Conservation (phyloP, 768 basidiomycete species). For the Tulasnella sp. region DNA sequence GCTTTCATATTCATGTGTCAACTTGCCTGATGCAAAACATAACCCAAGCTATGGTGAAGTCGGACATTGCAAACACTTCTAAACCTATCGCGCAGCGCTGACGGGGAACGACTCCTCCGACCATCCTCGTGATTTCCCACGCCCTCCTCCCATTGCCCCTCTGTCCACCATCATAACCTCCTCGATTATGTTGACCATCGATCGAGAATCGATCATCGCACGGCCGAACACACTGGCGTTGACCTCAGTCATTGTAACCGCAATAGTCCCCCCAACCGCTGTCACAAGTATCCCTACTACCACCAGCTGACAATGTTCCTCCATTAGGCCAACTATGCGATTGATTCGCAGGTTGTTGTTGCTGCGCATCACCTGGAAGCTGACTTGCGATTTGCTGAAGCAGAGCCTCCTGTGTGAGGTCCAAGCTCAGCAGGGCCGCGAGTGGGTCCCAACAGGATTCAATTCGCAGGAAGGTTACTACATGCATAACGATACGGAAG, state of each 20-base stretch:
- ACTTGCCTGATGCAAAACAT: too few relatives aligned
- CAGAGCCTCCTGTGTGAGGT: slow-evolving; percentile 51
- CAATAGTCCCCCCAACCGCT: slow-evolving; percentile 44
- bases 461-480: too few relatives aligned
- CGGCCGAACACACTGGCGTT: slow-evolving; percentile 14
- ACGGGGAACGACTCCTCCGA: too few relatives aligned
- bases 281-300: slow-evolving; percentile 17
- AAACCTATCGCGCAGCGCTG: too few relatives aligned
- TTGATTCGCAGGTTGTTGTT: slow-evolving; percentile 20
- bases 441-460: too few relatives aligned
- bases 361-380: slow-evolving; percentile 1
- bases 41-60: too few relatives aligned
- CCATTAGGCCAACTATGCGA: slow-evolving; percentile 26
- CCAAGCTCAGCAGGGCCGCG: slow-evolving; percentile 24
- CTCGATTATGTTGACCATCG: slow-evolving; percentile 35
- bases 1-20: too few relatives aligned
- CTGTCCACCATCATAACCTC: slow-evolving; percentile 60
- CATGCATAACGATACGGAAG: neutral
- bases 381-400: slow-evolving; percentile 67
- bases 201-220: slow-evolving; percentile 26
- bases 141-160: too few relatives aligned
- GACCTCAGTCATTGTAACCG: slow-evolving; percentile 38
- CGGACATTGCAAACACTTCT: too few relatives aligned
- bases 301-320: neutral
- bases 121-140: too few relatives aligned